Evolutionary conservation across 306 rosid genomes (phyloP).

Genomic region (Datisca glomerata): DNA sequence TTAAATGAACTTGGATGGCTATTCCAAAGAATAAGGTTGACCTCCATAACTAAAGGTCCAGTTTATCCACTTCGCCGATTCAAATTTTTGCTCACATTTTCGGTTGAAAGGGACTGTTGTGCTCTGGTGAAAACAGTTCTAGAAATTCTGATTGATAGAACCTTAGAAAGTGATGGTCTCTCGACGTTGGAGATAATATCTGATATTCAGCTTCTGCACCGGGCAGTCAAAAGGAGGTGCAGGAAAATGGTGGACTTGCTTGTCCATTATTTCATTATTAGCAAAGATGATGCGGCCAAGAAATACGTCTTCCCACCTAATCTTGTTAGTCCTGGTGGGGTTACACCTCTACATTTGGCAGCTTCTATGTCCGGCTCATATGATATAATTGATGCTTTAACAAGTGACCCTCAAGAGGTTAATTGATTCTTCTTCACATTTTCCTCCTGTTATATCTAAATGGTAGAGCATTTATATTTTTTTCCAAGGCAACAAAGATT

Average conservation of each 20-base stretch:
- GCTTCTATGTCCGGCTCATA: constrained; percentile 57
- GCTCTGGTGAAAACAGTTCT: constrained; percentile 53
- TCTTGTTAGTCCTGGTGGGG: constrained; percentile 61
- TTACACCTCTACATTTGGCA: constrained; percentile 90
- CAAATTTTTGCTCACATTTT: constrained; percentile 61
- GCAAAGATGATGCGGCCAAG: constrained; percentile 21
- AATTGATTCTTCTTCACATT: constrained; percentile 1
- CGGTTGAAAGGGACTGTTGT: constrained; percentile 67
- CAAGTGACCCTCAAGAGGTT: constrained; percentile 86
- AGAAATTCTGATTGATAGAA: constrained; percentile 47
- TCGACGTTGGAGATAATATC: constrained; percentile 52
- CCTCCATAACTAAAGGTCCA: constrained; percentile 29
- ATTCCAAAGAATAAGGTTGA: constrained; percentile 50
- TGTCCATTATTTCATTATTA: constrained; percentile 33
- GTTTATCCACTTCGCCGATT: constrained; percentile 50
- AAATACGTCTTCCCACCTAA: constrained; percentile 66
- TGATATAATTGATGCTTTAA: constrained; percentile 56
- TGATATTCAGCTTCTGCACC: constrained; percentile 60
- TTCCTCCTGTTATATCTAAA: neutral
- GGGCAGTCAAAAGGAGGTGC: constrained; percentile 72
- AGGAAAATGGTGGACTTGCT: constrained; percentile 66
- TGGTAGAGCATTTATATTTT: too few species aligned
- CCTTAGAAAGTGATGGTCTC: constrained; percentile 33
- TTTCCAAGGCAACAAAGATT: too few species aligned
- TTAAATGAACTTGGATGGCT: constrained; percentile 93